Conservation (phyloP, 768 basidiomycete species). For the Mycena kentingensis region DNA sequence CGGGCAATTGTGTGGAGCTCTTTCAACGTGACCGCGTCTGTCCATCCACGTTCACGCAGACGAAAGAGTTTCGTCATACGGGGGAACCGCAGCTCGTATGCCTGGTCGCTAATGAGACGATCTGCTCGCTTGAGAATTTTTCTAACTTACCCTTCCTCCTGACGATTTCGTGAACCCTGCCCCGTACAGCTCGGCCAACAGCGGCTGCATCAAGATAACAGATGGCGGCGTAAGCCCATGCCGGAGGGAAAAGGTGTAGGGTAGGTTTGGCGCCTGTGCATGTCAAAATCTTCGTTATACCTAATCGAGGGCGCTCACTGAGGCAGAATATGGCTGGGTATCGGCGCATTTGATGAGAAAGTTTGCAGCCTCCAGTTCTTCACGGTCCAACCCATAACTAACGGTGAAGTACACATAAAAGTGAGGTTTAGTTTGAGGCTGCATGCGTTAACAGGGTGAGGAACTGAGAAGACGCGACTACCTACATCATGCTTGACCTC, state of each 20-base stretch:
- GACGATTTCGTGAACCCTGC: slow-evolving; percentile 81
- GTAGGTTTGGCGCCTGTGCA: slow-evolving; percentile 35
- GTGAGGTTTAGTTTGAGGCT: slow-evolving; percentile 54
- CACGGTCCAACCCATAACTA: slow-evolving; percentile 72
- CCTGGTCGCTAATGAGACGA: slow-evolving; percentile 38
- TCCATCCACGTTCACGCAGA: slow-evolving; percentile 64
- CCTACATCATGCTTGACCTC: slow-evolving; percentile 44
- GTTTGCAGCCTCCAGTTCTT: slow-evolving; percentile 72
- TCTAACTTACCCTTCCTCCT: slow-evolving; percentile 51
- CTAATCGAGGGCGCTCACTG: neutral
- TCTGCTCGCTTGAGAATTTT: neutral
- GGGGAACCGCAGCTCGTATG: slow-evolving; percentile 82
- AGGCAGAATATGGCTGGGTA: slow-evolving; percentile 32
- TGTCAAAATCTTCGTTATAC: slow-evolving; percentile 4
- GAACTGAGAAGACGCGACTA: slow-evolving; percentile 1
- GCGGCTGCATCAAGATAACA: slow-evolving; percentile 58
- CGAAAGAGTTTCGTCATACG: slow-evolving; percentile 73
- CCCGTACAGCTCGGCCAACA: slow-evolving; percentile 75
- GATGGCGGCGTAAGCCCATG: slow-evolving; percentile 52
- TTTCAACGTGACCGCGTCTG: slow-evolving; percentile 50
- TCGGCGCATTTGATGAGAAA: slow-evolving; percentile 58
- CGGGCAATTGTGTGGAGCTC: slow-evolving; percentile 58
- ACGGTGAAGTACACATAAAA: slow-evolving; percentile 75
- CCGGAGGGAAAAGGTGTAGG: slow-evolving; percentile 58
- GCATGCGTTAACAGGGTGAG: neutral